These are phyloP conservation scores for Tieghemostelium lacteum DNA, from an alignment of 78 protist genomes.

Conservation along the genomic window DNA sequence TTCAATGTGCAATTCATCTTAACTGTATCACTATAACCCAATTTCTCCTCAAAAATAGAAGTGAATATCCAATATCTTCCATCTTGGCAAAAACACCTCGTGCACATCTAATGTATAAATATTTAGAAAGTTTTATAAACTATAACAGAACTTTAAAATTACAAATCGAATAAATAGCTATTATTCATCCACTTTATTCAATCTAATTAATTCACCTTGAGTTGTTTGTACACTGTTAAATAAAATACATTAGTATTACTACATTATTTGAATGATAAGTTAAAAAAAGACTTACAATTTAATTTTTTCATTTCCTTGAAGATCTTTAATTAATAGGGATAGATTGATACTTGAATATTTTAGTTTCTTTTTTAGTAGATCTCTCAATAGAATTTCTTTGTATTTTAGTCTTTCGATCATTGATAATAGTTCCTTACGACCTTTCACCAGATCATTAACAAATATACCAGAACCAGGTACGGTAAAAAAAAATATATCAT, in stretches of 20 bases:
- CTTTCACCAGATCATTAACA: slow-evolving; percentile 16
- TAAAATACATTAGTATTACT: neutral
- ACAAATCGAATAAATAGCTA: no score
- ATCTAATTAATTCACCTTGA: neutral
- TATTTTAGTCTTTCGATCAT: slow-evolving; percentile 25
- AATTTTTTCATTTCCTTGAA: slow-evolving; percentile 5
- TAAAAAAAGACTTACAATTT: slow-evolving; percentile 12
- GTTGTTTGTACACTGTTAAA: neutral
- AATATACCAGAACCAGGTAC: slow-evolving; percentile 52
- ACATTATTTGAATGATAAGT: neutral
- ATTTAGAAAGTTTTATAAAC: no score
- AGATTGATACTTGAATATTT: no score
- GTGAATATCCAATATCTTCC: no score
- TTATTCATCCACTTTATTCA: neutral
- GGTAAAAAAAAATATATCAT: slow-evolving; percentile 10
- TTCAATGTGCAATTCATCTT: no score
- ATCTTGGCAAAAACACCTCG: no score
- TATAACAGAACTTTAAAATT: no score
- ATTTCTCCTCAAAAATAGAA: no score
- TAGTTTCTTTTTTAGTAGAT: no score
- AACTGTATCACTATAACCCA: no score
- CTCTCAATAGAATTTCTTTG: slow-evolving; percentile 47
- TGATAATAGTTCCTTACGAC: slow-evolving; percentile 48
- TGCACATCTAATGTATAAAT: no score
- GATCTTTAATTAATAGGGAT: slow-evolving; percentile 1